Base-by-base conservation (phyloP, 192 early-diverging fungal species). In the Linnemannia elongata region DNA sequence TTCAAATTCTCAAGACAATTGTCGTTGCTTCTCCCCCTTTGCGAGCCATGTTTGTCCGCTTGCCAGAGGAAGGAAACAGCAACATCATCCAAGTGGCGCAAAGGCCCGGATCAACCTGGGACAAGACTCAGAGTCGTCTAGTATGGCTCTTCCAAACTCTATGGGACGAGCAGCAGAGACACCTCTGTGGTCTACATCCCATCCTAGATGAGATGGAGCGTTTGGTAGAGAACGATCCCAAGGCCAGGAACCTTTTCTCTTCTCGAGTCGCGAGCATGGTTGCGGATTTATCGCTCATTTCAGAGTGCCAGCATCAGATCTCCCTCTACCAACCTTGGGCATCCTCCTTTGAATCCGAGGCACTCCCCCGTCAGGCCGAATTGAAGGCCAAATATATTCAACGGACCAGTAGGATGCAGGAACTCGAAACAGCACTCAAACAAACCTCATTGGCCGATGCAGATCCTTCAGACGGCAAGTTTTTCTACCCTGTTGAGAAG, bases 131-230 rank as follows among this genome's bases (percentile, higher is more conserved):
- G 44, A 42, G 27, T 17, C 76, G 39, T 75, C 73, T 83, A 30
- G 27, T 83, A n/a, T 83, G 82, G 82, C 77, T 78, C 39, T 83
- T 83, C 77, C 76, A 83, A 70, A 55, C 55, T 30, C 45, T 83
- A 24, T 78, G 41, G 35, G 82, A 83, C 41, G 82, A 83, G 2
- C 15, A 74, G 45, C 54, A 71, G 47, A 41, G 71, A 22, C 72
- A 69, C 47, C 57, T 75, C n/a, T 36, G 18, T n/a, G 82, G 82
- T 74, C 44, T 70, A 22, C 20, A 24, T 75, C 70, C 45, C 24
- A 17, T 79, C 44, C 72, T 83, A 63, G 82, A 83, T 69, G 33
- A 44, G 38, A 74, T 83, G 71, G 82, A 83, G 17, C 82, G 73
- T 13, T 70, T 83, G 63, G 77, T 78, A 33, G 44, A 83, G 63